Conservation (phyloP, 139 green algal species). For the Chlorella sp. region DNA sequence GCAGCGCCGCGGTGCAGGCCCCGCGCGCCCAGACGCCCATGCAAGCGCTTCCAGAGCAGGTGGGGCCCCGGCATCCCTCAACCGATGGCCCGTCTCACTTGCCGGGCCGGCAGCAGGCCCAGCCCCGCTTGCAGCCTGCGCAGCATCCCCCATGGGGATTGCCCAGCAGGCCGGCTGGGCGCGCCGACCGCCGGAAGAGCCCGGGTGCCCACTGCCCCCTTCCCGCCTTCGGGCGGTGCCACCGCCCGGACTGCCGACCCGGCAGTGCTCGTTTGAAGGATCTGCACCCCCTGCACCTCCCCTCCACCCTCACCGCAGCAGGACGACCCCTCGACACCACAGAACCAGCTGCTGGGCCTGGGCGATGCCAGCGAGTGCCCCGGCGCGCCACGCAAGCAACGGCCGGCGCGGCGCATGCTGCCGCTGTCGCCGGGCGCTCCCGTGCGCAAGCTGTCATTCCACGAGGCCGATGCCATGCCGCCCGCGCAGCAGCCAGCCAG, state of each 20-base stretch:
- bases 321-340: conserved; percentile 5
- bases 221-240: no score
- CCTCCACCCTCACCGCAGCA: not conserved
- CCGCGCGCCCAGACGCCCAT: not conserved
- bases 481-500: not conserved
- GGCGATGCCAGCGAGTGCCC: not conserved
- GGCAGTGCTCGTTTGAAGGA: no score
- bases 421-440: conserved; percentile 18
- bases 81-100: no score
- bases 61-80: no score
- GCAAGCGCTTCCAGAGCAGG: not conserved
- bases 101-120: no score
- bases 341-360: conserved; percentile 11
- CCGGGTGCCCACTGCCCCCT: no score
- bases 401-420: not conserved
- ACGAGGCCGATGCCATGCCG: not conserved
- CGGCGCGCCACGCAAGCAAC: conserved; percentile 13
- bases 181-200: no score
- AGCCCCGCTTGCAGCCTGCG: no score
- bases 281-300: not conserved
- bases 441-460: conserved; percentile 38
- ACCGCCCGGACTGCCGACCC: no score
- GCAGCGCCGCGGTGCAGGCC: not conserved
- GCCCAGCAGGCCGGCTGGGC: no score
- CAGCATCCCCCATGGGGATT: no score